phyloP scores from a whole-genome alignment of 306 rosid genomes.

The Cicer judaicum region DNA sequence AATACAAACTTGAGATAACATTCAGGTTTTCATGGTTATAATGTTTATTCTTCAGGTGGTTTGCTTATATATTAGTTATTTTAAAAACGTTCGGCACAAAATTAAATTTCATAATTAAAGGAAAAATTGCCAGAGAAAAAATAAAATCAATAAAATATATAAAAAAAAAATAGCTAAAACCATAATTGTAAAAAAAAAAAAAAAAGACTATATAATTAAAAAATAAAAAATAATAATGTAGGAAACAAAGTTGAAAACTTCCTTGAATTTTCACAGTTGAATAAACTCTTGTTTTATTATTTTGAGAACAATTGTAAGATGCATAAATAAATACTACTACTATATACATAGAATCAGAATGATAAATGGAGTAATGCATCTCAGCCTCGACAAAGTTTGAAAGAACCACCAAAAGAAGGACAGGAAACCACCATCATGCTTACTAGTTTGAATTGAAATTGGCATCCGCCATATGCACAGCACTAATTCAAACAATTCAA shows the following conservation, averaged over 20 bases:
- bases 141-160: background rate
- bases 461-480: constrained; percentile 12
- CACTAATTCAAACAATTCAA: constrained; percentile 10
- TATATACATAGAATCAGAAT: constrained; percentile 8
- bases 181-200: background rate
- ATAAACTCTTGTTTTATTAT: constrained; percentile 9
- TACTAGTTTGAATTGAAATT: background rate
- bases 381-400: constrained; percentile 15
- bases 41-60: background rate
- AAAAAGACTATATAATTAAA: background rate
- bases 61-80: constrained; percentile 4
- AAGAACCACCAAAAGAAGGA: constrained; percentile 32
- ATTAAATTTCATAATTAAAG: background rate
- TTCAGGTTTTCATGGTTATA: constrained; percentile 10
- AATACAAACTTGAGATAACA: constrained; percentile 22
- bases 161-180: background rate
- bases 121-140: background rate
- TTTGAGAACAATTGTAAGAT: constrained; percentile 1
- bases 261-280: constrained; percentile 3
- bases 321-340: background rate
- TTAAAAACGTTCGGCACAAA: background rate
- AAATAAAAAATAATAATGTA: background rate
- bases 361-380: constrained; percentile 1
- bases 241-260: background rate
- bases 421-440: constrained; percentile 28